Evolutionary conservation across 768 basidiomycete species (phyloP), one percentile per base, ranked within the genome.

Genomic region (Termitomyces sp.): DNA sequence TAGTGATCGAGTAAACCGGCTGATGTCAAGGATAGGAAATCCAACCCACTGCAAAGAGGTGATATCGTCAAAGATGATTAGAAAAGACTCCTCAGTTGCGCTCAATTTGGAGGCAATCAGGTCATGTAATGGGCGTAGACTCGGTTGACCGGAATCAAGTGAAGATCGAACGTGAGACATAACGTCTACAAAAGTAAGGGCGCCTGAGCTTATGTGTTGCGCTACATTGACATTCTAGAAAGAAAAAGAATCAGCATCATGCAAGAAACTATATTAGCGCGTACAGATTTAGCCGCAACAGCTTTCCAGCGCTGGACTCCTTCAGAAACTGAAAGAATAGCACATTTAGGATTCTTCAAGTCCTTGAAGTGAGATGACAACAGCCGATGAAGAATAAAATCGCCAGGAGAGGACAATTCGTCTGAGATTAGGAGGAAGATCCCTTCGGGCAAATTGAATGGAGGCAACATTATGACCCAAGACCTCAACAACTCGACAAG

Each of bases 61-160:
- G 44, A 89, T 72, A 54, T 88, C 87, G 60, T 92, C 90, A n/a
- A 92, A 64, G 45, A 92, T 80, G 22, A 92, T 74, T 13, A 90
- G 69, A 8, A 65, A 64, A 32, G 60, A 58, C 35, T 35, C 54
- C 18, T 60, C 1, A 49, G 22, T 24, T 30, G 55, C 10, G 14
- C 60, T 49, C 4, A 80, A 59, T 6, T 64, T 60, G 9, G 66
- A 58, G 2, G 70, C 66, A 14, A 79, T 65, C 13, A 72, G 63
- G 16, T 81, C 72, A 40, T 77, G 69, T 7, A 80, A 63, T 1
- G 65, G 62, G 26, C 69, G 70, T n/a, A 79, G 60, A 46, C 64
- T 60, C 42, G 70, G 58, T 40, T 64, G 59, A 44, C 60, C 49
- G n/a, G 60, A 54, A 36, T 59, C 62, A 16, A 65, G 64, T 24